phyloP scores from a whole-genome alignment of 2,329 filamentous ascomycete genomes.

The Sclerotinia glacialis region DNA sequence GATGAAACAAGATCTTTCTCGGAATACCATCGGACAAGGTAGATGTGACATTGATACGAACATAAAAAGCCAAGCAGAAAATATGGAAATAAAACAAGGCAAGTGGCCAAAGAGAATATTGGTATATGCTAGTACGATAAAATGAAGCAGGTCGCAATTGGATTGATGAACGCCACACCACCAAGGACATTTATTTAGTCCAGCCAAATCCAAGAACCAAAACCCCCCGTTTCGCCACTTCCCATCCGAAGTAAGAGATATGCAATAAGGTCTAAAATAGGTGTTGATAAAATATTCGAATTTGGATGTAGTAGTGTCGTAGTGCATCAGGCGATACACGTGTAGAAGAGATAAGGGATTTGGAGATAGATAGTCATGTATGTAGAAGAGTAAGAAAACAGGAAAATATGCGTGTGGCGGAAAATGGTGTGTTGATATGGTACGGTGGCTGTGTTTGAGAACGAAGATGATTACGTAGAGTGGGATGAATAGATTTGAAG shows the following conservation, averaged over 20 bases:
- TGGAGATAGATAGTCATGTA: constrained; percentile 16
- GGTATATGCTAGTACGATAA: constrained; percentile 22
- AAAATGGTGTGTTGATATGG: background rate
- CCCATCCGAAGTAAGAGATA: constrained; percentile 4
- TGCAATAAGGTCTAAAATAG: constrained; percentile 11
- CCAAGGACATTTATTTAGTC: constrained; percentile 11
- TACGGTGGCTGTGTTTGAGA: constrained; percentile 7
- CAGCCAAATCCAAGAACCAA: constrained; percentile 4
- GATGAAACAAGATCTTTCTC: constrained; percentile 12
- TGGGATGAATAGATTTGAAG: constrained; percentile 6
- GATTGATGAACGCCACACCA: constrained; percentile 15
- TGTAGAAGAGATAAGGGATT: constrained; percentile 7
- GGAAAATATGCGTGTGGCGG: constrained; percentile 17
- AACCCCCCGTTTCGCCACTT: constrained; percentile 10
- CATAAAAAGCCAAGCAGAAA: constrained; percentile 6
- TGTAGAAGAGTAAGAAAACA: constrained; percentile 16
- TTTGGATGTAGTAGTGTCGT: constrained; percentile 8
- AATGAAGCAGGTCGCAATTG: constrained; percentile 7
- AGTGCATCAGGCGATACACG: constrained; percentile 14
- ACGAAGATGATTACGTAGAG: constrained; percentile 5
- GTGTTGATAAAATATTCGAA: constrained; percentile 5
- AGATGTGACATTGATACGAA: constrained; percentile 13
- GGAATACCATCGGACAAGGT: constrained; percentile 2
- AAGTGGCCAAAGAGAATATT: constrained; percentile 13
- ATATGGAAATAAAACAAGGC: constrained; percentile 6